Conservation (phyloP, 805 yeast species). For the Zygosaccharomyces pseudorouxii region DNA sequence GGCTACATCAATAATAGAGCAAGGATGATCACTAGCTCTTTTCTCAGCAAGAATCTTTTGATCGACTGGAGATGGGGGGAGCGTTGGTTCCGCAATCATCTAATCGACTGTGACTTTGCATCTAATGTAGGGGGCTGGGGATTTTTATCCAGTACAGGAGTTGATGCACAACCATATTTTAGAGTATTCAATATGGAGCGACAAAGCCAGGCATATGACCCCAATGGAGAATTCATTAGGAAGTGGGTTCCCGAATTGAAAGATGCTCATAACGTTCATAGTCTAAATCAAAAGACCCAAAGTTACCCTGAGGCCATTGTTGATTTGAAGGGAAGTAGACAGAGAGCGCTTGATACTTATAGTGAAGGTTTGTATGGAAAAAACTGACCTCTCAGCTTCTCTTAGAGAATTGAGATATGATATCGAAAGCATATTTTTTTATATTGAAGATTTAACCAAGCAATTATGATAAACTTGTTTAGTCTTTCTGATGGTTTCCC, state of each 20-base stretch:
- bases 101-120: conserved; percentile 50
- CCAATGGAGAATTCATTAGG: conserved; percentile 43
- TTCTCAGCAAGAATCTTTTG: conserved; percentile 45
- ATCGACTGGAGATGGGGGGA: conserved; percentile 56
- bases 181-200: conserved; percentile 50
- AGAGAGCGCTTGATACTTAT: conserved; percentile 41
- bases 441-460: too few relatives aligned
- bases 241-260: conserved; percentile 48
- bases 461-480: conserved; percentile 24
- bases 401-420: conserved; percentile 25
- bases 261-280: conserved; percentile 23
- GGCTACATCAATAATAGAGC: conserved; percentile 53
- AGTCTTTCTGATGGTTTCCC: conserved; percentile 42
- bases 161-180: conserved; percentile 54
- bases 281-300: conserved; percentile 29
- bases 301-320: conserved; percentile 45
- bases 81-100: conserved; percentile 44
- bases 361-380: conserved; percentile 1
- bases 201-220: conserved; percentile 48
- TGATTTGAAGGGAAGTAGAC: conserved; percentile 40
- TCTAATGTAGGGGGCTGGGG: conserved; percentile 60
- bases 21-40: conserved; percentile 51
- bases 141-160: conserved; percentile 48
- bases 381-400: conserved; percentile 1
- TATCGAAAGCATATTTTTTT: conserved; percentile 22